Base-by-base conservation (phyloP, 306 rosid species). In the Erythrophleum fordii region DNA sequence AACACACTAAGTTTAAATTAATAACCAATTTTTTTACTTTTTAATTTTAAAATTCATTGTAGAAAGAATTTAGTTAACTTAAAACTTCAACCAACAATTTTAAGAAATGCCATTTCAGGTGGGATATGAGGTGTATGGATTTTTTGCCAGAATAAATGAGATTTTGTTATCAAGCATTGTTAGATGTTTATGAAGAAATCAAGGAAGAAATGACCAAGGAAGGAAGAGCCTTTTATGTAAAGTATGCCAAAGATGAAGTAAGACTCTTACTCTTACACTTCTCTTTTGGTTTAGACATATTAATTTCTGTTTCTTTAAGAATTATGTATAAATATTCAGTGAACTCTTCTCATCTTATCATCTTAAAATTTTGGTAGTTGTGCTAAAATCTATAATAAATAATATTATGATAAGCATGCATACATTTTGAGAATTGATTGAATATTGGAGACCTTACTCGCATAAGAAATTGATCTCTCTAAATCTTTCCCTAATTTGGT, bases 161-260 rank as follows among this genome's bases (percentile, higher is more conserved):
- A 51, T 25, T 7, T 25, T 75, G 69, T 25, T 75, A 58, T 7
- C 42, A 23, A 22, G 75, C 76, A 41, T 11, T 77, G 5, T 20
- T 80, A 13, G 72, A 69, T n/a, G n/a, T 60, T 69, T 81, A 39
- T 13, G 16, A 22, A 10, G 87, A 78, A 74, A 12, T 82, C 25
- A 80, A 80, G 44, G 22, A 76, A 69, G 72, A 70, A 25, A 26
- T 75, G 22, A 29, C 6, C 0, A 55, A 68, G 11, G 65, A 86
- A 72, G 83, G 51, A n/a, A 74, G 35, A 29, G 4, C 52, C 18
- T 77, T 72, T 12, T 73, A 44, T 8, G 31, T 78, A 2, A 26
- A 12, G 1, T 72, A 77, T 49, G 89, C 85, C 3, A 80, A 64
- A 80, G 77, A 53, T 11, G 80, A 69, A 29, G 86, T 82, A 81